Evolutionary conservation across 2,329 filamentous ascomycete species (phyloP).

Genomic region (Aspergillus sp.): DNA sequence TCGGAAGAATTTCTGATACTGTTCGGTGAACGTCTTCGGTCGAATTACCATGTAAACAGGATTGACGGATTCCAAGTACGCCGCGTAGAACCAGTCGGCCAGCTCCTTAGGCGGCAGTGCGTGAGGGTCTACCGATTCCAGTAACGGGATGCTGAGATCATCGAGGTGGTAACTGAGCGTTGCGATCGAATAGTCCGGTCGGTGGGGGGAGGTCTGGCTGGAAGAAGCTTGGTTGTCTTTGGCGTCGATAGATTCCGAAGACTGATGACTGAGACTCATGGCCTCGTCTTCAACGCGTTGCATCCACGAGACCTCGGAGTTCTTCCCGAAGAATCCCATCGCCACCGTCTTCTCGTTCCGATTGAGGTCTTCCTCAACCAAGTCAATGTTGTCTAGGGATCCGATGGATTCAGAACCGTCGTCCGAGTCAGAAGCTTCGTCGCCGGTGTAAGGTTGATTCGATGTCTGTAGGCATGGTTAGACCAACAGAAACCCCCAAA

Average conservation of each 20-base stretch:
- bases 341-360: conserved; percentile 34
- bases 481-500: background rate
- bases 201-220: background rate
- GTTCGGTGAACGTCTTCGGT: conserved; percentile 35
- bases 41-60: conserved; percentile 42
- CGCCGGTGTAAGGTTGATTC: conserved; percentile 1
- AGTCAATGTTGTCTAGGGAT: conserved; percentile 42
- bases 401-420: conserved; percentile 30
- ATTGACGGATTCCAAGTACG: conserved; percentile 42
- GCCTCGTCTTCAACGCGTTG: conserved; percentile 36
- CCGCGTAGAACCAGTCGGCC: conserved; percentile 39
- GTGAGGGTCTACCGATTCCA: conserved; percentile 36
- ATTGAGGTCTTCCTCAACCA: conserved; percentile 44
- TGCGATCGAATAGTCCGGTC: conserved; percentile 20
- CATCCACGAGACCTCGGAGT: conserved; percentile 45
- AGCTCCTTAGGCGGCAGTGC: conserved; percentile 35
- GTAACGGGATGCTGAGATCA: conserved; percentile 35
- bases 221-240: background rate
- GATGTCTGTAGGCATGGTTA: background rate
- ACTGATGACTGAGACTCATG: conserved; percentile 18
- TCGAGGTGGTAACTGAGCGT: conserved; percentile 42
- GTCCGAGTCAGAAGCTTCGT: conserved; percentile 18
- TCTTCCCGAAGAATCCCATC: conserved; percentile 45
- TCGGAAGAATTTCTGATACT: conserved; percentile 38
- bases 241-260: conserved; percentile 1